A percentile compares a stretch with the other conserved stretches of the same genome.
These are phyloP conservation scores for Tolypocladium inflatum DNA, from an alignment of 2,329 filamentous ascomycete species.

Conservation along the genomic window DNA sequence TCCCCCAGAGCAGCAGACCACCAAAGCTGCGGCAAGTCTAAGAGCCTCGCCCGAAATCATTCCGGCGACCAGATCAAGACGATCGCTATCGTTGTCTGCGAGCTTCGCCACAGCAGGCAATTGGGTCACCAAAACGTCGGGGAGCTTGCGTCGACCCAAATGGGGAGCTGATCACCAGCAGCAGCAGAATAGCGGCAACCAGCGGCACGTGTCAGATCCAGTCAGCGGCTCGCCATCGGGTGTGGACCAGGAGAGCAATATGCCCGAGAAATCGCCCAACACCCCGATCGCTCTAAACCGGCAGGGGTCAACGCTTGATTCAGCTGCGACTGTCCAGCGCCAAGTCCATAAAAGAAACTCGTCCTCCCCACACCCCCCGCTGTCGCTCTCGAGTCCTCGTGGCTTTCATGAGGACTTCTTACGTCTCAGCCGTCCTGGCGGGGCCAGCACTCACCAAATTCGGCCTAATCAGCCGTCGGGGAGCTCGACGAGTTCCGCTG, in stretches of 20 bases:
- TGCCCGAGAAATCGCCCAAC: not conserved
- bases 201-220: slow-evolving; percentile 46
- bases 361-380: slow-evolving; percentile 47
- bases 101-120: slow-evolving; percentile 46
- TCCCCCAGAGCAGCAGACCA: slow-evolving; percentile 6
- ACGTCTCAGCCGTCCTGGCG: slow-evolving; percentile 32
- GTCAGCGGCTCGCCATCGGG: slow-evolving; percentile 21
- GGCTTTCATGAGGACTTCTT: slow-evolving; percentile 45
- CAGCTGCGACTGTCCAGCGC: slow-evolving; percentile 11
- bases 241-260: slow-evolving; percentile 12
- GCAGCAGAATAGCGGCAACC: slow-evolving; percentile 27
- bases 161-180: slow-evolving; percentile 29
- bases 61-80: slow-evolving; percentile 34
- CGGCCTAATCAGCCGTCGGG: slow-evolving; percentile 33
- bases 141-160: slow-evolving; percentile 48
- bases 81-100: slow-evolving; percentile 51
- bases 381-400: slow-evolving; percentile 38
- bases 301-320: slow-evolving; percentile 8
- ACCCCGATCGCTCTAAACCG: slow-evolving; percentile 5
- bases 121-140: slow-evolving; percentile 44
- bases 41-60: slow-evolving; percentile 21
- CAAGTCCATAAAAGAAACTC: slow-evolving; percentile 31
- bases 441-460: slow-evolving; percentile 24
- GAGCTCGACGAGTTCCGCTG: slow-evolving; percentile 31
- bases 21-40: slow-evolving; percentile 6